Evolutionary conservation across 441 rosid species (phyloP).

Genomic region (Syzygium malaccense): DNA sequence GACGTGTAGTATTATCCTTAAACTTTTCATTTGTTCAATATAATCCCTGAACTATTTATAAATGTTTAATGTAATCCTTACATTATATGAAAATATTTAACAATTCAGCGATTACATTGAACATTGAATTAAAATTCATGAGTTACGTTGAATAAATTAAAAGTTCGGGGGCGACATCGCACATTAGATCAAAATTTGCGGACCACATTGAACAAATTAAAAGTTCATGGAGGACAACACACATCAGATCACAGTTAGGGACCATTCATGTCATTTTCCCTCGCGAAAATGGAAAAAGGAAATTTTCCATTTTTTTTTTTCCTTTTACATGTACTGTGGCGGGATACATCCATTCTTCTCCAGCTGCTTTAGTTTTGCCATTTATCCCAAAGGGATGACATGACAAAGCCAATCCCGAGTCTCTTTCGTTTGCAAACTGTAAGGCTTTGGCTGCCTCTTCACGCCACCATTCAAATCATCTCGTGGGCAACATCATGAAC

Average conservation of each 20-base stretch:
- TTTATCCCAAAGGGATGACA: not conserved
- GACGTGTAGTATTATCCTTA: accelerated
- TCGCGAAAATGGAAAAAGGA: too few relatives aligned
- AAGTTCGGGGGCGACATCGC: accelerated
- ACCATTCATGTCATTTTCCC: not conserved
- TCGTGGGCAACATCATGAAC: not conserved
- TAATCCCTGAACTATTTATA: accelerated
- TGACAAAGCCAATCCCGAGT: not conserved
- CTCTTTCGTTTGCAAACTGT: not conserved
- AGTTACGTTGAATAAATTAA: too few relatives aligned
- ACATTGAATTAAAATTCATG: accelerated
- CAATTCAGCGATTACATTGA: accelerated
- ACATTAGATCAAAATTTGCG: accelerated
- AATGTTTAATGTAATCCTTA: not conserved
- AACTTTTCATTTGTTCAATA: not conserved
- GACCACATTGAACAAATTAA: accelerated
- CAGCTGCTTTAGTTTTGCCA: not conserved
- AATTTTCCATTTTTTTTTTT: too few relatives aligned
- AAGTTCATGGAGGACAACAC: accelerated
- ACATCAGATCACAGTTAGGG: accelerated
- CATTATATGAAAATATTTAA: not conserved
- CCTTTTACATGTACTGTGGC: too few relatives aligned
- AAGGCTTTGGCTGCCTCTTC: not conserved
- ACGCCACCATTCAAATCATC: not conserved
- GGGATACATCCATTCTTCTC: not conserved